Base-by-base conservation (phyloP, 164 flowering plant genomes). In the Stephania japonica region DNA sequence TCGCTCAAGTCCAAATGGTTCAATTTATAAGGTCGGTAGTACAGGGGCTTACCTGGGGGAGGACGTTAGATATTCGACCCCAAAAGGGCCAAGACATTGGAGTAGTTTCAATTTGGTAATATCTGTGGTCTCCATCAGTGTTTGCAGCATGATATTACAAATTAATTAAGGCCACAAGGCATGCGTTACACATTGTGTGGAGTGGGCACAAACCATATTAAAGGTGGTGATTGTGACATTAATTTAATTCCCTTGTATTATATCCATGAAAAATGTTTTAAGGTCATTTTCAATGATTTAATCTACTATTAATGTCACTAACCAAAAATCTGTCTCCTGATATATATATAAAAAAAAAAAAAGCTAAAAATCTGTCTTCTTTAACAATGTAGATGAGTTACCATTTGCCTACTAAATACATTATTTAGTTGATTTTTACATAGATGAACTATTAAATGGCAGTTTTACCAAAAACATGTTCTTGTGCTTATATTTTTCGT, bases 71-170 rank as follows among this genome's bases (percentile, higher is more conserved):
- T 56, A 56, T 56, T 56, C 62, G 21, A 19, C 38, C 38, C n/a
- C n/a, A n/a, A n/a, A n/a, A n/a, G n/a, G n/a, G n/a, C n/a, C n/a
- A 56, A 56, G 16, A 56, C 62, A 56, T 56, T 56, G 62, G 62
- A 56, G 62, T 19, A 56, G 62, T 56, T 56, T 19, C 16, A 56
- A 56, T 19, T 9, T 1, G 62, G 62, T 56, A 21, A 56, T 16
- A 16, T 16, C n/a, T 56, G n/a, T 56, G 62, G 23, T 56, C 62
- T 14, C 62, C 62, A 56, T 56, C 62, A 56, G 62, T 56, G 62
- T 56, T 56, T 56, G 62, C n/a, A 56, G 62, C 21, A 56, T 56
- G 19, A 16, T 18, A 21, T 6, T 6, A 56, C 6, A n/a, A 14
- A 19, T 56, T 56, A 56, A 56, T 56, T 19, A 56, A 56, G 62